phyloP scores from a whole-genome alignment of 2,329 filamentous ascomycete species.

The Didymella sp. region DNA sequence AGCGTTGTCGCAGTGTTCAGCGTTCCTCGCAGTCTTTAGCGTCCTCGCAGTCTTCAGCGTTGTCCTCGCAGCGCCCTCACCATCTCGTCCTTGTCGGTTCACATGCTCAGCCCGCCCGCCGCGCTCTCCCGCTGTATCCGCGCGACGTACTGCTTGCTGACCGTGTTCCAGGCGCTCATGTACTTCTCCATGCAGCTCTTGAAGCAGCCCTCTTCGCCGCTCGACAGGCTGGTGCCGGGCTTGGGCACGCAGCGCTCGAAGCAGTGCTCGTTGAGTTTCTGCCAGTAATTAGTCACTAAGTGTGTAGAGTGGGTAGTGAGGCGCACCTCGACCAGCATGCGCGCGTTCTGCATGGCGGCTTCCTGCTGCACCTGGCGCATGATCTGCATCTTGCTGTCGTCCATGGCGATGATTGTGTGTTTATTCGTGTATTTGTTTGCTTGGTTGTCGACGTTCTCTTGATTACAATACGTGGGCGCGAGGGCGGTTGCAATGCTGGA shows the following conservation, averaged over 20 bases:
- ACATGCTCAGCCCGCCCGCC: slow-evolving; percentile 5
- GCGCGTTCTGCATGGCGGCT: slow-evolving; percentile 59
- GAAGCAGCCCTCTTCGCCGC: slow-evolving; percentile 59
- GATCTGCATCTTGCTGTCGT: slow-evolving; percentile 51
- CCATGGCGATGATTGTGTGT: slow-evolving; percentile 5
- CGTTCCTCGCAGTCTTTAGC: too few relatives aligned
- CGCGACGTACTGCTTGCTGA: slow-evolving; percentile 58
- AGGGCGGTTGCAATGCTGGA: too few relatives aligned
- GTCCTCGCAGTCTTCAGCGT: neutral
- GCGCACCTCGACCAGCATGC: slow-evolving; percentile 57
- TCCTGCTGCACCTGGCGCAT: slow-evolving; percentile 63
- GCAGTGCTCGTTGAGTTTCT: slow-evolving; percentile 65
- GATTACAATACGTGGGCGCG: too few relatives aligned
- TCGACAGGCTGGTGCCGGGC: slow-evolving; percentile 59
- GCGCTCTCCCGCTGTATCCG: slow-evolving; percentile 55
- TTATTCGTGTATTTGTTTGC: too few relatives aligned
- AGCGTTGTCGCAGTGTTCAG: too few relatives aligned
- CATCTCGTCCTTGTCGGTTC: slow-evolving; percentile 19
- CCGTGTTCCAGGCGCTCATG: slow-evolving; percentile 61
- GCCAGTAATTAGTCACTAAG: too few relatives aligned
- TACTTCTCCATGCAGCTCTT: slow-evolving; percentile 64
- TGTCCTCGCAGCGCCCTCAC: neutral
- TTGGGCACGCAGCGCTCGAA: slow-evolving; percentile 63
- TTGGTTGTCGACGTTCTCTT: too few relatives aligned
- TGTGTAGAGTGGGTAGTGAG: neutral